Percentiles rank a stretch among this genome's conserved stretches.
Evolutionary conservation across 2,329 filamentous ascomycete genomes (phyloP).

Genomic region (Aspergillus uvarum): DNA sequence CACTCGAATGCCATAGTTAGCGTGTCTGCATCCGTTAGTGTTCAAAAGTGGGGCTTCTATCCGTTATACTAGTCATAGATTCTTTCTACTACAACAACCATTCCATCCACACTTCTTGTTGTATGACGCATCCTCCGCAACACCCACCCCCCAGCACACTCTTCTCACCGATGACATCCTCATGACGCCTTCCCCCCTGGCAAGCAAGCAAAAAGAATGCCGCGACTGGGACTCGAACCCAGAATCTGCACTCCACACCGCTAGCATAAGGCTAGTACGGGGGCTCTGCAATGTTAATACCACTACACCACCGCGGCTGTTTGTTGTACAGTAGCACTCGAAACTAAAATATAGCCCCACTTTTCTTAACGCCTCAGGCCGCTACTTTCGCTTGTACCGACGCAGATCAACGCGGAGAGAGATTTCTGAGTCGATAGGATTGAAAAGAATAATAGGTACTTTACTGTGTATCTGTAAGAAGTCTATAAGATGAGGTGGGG

Average conservation of each 20-base stretch:
- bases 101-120: neutral
- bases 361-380: neutral
- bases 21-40: too few species aligned
- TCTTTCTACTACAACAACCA: too few species aligned
- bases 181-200: neutral
- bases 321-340: neutral
- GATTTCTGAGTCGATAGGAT: neutral
- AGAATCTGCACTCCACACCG: too few species aligned
- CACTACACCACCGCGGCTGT: neutral
- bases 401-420: neutral
- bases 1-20: too few species aligned
- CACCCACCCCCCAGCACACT: neutral
- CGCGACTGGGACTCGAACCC: too few species aligned
- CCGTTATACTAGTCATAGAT: too few species aligned
- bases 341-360: neutral
- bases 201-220: too few species aligned
- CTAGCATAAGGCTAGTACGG: neutral
- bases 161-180: neutral
- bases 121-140: neutral
- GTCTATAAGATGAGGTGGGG: too few species aligned
- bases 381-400: neutral
- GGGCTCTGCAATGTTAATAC: neutral
- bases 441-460: too few species aligned
- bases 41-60: too few species aligned
- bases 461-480: too few species aligned